Conservation (phyloP, 805 yeast species). For the Saccharomycopsis synnaedendra region DNA sequence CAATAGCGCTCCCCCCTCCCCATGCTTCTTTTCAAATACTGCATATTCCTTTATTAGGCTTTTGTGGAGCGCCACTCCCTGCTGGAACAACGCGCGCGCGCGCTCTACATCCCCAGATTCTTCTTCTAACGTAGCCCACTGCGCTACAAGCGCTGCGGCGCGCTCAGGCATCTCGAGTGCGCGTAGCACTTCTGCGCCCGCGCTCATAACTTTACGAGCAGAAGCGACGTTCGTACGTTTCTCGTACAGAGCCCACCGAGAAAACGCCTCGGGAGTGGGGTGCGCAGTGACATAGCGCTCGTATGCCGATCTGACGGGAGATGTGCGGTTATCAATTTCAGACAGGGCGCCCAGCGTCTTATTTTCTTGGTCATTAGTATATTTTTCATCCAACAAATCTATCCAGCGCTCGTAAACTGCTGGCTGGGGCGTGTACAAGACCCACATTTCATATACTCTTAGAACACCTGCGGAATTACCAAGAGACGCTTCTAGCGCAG, state of each 20-base stretch:
- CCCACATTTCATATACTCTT: conserved; percentile 67
- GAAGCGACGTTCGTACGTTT: conserved; percentile 37
- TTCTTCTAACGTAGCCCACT: conserved; percentile 69
- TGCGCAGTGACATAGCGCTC: conserved; percentile 42
- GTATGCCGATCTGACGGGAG: conserved; percentile 37
- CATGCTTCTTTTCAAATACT: conserved; percentile 56
- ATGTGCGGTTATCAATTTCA: too few species aligned
- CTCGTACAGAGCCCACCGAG: conserved; percentile 68
- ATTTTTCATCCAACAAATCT: conserved; percentile 22
- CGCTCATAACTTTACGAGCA: conserved; percentile 53
- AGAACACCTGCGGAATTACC: conserved; percentile 54
- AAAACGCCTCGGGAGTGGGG: conserved; percentile 53
- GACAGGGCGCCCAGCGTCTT: conserved; percentile 18
- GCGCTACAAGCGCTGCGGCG: conserved; percentile 19
- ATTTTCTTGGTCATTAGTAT: conserved; percentile 28
- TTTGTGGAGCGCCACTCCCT: conserved; percentile 26
- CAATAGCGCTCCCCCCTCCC: conserved; percentile 41
- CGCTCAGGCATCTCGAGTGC: conserved; percentile 20
- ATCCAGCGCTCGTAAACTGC: conserved; percentile 63
- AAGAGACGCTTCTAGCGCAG: conserved; percentile 71
- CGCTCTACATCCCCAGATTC: conserved; percentile 49
- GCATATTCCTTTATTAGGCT: too few species aligned
- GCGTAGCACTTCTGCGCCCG: conserved; percentile 47
- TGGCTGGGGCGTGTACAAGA: conserved; percentile 57
- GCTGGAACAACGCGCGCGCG: conserved; percentile 43